Percentiles rank a stretch among this genome's conserved stretches.
Evolutionary conservation across 768 basidiomycete species (phyloP).

Genomic region (button mushroom (Agaricus bisporus)): DNA sequence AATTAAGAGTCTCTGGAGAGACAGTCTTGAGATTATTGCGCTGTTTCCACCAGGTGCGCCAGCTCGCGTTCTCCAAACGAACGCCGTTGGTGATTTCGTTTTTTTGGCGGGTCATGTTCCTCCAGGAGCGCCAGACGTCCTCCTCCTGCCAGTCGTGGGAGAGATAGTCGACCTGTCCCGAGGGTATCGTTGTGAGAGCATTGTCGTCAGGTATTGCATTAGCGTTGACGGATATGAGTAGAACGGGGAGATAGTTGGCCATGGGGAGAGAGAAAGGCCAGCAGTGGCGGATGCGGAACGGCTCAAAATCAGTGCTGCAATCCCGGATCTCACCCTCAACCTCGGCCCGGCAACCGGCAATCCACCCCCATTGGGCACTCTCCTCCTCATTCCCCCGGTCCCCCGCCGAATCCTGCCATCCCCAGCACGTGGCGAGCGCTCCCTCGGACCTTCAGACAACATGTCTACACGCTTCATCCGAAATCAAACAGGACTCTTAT

Average conservation of each 20-base stretch:
- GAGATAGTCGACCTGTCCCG: slow-evolving; percentile 96
- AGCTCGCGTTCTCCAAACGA: slow-evolving; percentile 94
- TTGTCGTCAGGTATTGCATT: slow-evolving; percentile 68
- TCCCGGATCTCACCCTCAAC: slow-evolving; percentile 10
- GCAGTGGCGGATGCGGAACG: slow-evolving; percentile 11
- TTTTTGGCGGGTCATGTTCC: slow-evolving; percentile 97
- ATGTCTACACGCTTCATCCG: too few species aligned
- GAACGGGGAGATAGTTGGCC: slow-evolving; percentile 53
- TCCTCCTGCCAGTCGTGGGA: slow-evolving; percentile 97
- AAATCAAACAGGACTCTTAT: too few species aligned
- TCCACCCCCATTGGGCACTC: neutral
- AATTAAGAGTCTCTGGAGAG: slow-evolving; percentile 96
- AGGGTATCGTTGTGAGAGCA: slow-evolving; percentile 75
- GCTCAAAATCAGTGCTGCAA: neutral
- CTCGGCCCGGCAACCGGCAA: slow-evolving; percentile 6
- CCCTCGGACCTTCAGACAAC: too few species aligned
- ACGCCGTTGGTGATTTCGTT: slow-evolving; percentile 95
- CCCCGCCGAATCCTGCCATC: neutral
- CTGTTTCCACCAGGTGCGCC: slow-evolving; percentile 99
- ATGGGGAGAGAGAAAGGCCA: slow-evolving; percentile 13
- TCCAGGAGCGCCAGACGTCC: slow-evolving; percentile 98
- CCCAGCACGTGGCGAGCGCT: too few species aligned
- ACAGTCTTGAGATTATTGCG: slow-evolving; percentile 92
- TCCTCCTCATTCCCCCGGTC: neutral
- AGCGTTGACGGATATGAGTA: slow-evolving; percentile 56